These are phyloP conservation scores for Leccinum variabile DNA, from an alignment of 1,284 basidiomycete species.

Conservation along the genomic window DNA sequence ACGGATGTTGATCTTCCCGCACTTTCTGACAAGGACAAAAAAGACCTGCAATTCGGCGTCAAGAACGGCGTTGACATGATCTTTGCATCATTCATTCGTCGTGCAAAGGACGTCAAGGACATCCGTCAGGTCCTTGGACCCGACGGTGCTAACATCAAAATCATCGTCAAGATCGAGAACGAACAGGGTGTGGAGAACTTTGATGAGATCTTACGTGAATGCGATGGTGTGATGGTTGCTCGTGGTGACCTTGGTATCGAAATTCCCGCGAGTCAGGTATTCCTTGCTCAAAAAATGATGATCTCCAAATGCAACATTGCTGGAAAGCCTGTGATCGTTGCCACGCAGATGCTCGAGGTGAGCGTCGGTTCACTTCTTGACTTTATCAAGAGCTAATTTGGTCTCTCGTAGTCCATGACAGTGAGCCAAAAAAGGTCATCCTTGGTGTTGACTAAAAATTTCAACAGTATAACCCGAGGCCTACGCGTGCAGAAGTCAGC, in stretches of 20 bases:
- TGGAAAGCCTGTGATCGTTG: slow-evolving; percentile 98
- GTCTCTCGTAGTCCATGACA: slow-evolving; percentile 79
- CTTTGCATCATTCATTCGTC: slow-evolving; percentile 96
- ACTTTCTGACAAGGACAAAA: slow-evolving; percentile 97
- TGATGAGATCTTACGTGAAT: slow-evolving; percentile 91
- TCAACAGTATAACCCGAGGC: slow-evolving; percentile 87
- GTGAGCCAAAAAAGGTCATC: slow-evolving; percentile 43
- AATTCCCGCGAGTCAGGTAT: slow-evolving; percentile 96
- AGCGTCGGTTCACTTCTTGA: slow-evolving; percentile 25
- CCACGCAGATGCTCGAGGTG: slow-evolving; percentile 99
- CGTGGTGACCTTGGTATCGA: slow-evolving; percentile 98
- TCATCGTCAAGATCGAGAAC: slow-evolving; percentile 99
- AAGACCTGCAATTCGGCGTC: slow-evolving; percentile 93
- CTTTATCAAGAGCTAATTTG: slow-evolving; percentile 14
- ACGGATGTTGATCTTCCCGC: slow-evolving; percentile 98
- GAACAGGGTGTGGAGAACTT: slow-evolving; percentile 97
- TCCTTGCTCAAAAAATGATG: slow-evolving; percentile 99
- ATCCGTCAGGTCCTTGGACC: slow-evolving; percentile 90
- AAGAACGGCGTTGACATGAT: slow-evolving; percentile 99
- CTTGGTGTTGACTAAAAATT: slow-evolving; percentile 15
- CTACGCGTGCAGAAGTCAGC: slow-evolving; percentile 95
- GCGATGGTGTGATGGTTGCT: slow-evolving; percentile 98
- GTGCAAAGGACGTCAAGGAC: slow-evolving; percentile 87
- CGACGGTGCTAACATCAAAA: slow-evolving; percentile 92
- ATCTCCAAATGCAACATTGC: slow-evolving; percentile 97